A percentile compares a stretch with the other conserved stretches of the same genome.
These are phyloP conservation scores for Vaccinium myrtillus DNA, from an alignment of 148 eudicot genomes.

Conservation along the genomic window DNA sequence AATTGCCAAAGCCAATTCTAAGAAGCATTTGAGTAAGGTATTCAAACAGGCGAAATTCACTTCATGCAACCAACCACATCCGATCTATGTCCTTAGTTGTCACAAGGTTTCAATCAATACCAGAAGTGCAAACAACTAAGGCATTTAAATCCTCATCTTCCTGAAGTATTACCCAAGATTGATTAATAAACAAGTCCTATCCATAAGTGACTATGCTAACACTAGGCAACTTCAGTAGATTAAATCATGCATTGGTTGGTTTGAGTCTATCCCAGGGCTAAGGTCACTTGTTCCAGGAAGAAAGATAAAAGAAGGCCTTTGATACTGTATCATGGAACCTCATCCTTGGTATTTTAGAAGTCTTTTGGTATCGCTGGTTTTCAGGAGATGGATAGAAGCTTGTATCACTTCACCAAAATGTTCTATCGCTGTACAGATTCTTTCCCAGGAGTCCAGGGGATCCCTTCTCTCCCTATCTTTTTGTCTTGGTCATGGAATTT, in stretches of 20 bases:
- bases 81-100: not conserved
- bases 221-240: not conserved
- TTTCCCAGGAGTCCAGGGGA: no score
- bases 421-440: no score
- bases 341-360: not conserved
- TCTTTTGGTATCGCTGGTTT: not conserved
- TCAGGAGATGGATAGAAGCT: not conserved
- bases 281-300: not conserved
- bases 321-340: not conserved
- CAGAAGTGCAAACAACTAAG: not conserved
- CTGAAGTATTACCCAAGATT: not conserved
- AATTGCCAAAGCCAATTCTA: not conserved
- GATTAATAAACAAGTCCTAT: not conserved
- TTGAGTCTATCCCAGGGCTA: not conserved
- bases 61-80: not conserved
- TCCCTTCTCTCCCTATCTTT: no score
- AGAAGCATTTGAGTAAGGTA: slow-evolving; percentile 1
- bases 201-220: not conserved
- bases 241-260: not conserved
- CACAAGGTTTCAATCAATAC: not conserved
- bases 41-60: not conserved
- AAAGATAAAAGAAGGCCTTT: not conserved
- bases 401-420: no score
- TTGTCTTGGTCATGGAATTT: no score
- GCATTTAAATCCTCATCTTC: not conserved